Base-by-base conservation (phyloP, 2,329 filamentous ascomycete genomes). In the Byssoonygena ceratinophila region DNA sequence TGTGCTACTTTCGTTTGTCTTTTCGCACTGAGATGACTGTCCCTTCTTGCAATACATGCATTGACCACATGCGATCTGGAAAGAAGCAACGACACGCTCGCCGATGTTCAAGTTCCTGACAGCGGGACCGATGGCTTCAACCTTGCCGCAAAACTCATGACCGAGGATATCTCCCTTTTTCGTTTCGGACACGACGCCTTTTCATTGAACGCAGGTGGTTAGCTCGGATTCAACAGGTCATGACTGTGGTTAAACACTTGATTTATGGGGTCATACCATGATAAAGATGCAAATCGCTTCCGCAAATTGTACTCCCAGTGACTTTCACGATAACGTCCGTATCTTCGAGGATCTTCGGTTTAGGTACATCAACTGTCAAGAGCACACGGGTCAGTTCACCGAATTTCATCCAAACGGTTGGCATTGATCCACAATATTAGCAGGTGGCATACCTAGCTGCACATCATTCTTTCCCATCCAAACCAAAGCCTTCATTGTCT, bases 391-490 rank as follows among this genome's bases (percentile, higher is more conserved):
- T 43, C 23, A 51, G 27, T 18, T 27, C 27, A 34, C 7, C 25
- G 18, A 2, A 2, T n/a, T n/a, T 23, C n/a, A 41, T 16, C 14
- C 1, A 11, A 36, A 40, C 46, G 4, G n/a, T n/a, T n/a, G n/a
- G n/a, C n/a, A n/a, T n/a, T n/a, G n/a, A n/a, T n/a, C n/a, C n/a
- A n/a, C n/a, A n/a, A n/a, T n/a, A n/a, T n/a, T n/a, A n/a, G n/a
- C n/a, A n/a, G n/a, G n/a, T n/a, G n/a, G n/a, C n/a, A n/a, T 66
- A 81, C 77, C 71, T 16, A 94, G 74, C 63, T 85, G 70, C 44
- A 94, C 86, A 27, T 74, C 79, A 62, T 89, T 86, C 74, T 91
- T 92, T 49, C 85, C 85, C 68, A 84, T 81, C 88, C 88, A 94
- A 1, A 78, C 79, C 12, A 94, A 70, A 0, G 88, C 89, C 66